Base-by-base conservation (phyloP, 1,284 basidiomycete genomes). In the Naganishia cerealis region DNA sequence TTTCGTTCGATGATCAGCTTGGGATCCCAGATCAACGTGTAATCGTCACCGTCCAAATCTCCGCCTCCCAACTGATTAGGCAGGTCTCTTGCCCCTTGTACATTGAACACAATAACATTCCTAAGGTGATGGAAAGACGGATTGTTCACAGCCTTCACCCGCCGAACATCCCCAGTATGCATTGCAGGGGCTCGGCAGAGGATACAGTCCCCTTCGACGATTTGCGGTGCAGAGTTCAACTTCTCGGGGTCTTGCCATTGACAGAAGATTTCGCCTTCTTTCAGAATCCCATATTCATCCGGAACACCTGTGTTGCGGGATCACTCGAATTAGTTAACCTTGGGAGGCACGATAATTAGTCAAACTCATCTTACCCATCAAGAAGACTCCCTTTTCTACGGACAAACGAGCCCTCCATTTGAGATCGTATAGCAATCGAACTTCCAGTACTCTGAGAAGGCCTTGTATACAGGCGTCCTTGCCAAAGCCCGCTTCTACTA, bases 11-110 rank as follows among this genome's bases (percentile, higher is more conserved):
- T 62, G 2, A 81, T 75, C 54, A 80, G 78, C 9, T 75, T 73
- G 62, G 75, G 73, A 58, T 81, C 79, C 80, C 80, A 81, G 42
- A 81, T 80, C 10, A 81, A 59, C 6, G 80, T 81, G 65, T 75
- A 81, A 62, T 80, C 79, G 57, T 74, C 72, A 12, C 80, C 79
- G 63, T 81, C 80, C 4, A 81, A 73, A 71, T 81, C 80, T 3
- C 80, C 80, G 6, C 80, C 80, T 7, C 79, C 77, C 0, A 81
- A 72, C 76, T 77, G 79, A 66, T 78, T 77, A 3, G 80, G 79
- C 4, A 81, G 70, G 66, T 79, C 79, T 0, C 80, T 71, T 3
- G 67, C 52, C 4, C 80, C 80, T 53, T 75, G 68, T 0, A 70
- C 74, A 66, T 74, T 79, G 72, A 81, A 80, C 10, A 81, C 77